These are phyloP conservation scores for Ensete glaucum DNA, from an alignment of 176 grass and related monocot species.

Conservation along the genomic window DNA sequence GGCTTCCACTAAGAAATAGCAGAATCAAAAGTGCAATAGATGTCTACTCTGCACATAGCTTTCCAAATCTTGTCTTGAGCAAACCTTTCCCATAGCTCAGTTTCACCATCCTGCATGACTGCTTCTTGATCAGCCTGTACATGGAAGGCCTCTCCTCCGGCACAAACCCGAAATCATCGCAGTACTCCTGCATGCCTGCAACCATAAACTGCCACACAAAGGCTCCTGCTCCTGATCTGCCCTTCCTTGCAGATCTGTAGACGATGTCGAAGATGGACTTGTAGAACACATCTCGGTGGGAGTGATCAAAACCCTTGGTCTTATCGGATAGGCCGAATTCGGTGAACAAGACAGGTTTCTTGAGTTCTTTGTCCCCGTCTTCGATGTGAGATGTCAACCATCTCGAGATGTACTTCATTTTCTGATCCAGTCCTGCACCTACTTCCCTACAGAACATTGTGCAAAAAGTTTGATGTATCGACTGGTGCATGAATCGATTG, in stretches of 20 bases:
- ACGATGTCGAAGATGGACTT: conserved; percentile 56
- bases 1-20: no score
- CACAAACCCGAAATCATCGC: conserved; percentile 64
- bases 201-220: conserved; percentile 79
- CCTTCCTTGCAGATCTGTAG: conserved; percentile 40
- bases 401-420: conserved; percentile 52
- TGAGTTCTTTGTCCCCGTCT: conserved; percentile 66
- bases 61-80: conserved; percentile 27
- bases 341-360: conserved; percentile 68
- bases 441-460: conserved; percentile 37
- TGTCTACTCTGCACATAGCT: conserved; percentile 20
- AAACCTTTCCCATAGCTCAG: conserved; percentile 28
- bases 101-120: conserved; percentile 60
- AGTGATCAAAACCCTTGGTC: conserved; percentile 41
- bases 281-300: conserved; percentile 67
- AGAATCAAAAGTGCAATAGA: no score
- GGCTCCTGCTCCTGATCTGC: conserved; percentile 56
- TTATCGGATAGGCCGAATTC: conserved; percentile 77
- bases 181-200: conserved; percentile 63
- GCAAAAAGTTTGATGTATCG: no score
- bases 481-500: no score
- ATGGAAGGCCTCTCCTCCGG: conserved; percentile 57
- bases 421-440: conserved; percentile 44
- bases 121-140: conserved; percentile 56
- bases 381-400: conserved; percentile 76